phyloP scores from a whole-genome alignment of 108 stramenopile genomes.

The Nitzschia sp. region DNA sequence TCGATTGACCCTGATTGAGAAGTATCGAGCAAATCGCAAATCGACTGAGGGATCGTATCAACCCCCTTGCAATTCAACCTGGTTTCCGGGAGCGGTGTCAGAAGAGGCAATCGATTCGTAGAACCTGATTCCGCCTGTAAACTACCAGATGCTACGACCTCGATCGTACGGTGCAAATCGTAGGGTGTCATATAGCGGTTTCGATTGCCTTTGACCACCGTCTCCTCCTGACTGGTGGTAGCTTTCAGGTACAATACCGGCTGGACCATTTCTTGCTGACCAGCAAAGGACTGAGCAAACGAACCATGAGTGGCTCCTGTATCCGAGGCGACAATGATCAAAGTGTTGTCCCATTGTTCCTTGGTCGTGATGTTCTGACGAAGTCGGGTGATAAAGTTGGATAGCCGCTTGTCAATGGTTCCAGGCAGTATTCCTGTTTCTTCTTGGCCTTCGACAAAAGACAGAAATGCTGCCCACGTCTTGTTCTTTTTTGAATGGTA shows the following conservation, averaged over 20 bases:
- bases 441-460: conserved; percentile 51
- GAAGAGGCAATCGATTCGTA: neutral
- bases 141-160: neutral
- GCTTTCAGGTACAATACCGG: conserved; percentile 35
- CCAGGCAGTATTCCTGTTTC: conserved; percentile 38
- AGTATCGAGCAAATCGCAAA: neutral
- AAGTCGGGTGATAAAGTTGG: neutral
- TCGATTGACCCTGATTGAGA: neutral
- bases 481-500: conserved; percentile 13
- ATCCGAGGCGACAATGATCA: conserved; percentile 23
- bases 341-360: conserved; percentile 1
- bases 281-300: conserved; percentile 25
- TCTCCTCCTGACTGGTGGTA: conserved; percentile 1
- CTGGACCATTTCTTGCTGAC: conserved; percentile 28
- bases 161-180: neutral
- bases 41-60: neutral
- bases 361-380: neutral
- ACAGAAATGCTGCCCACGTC: conserved; percentile 53
- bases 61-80: neutral
- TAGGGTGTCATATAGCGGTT: neutral
- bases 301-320: conserved; percentile 41
- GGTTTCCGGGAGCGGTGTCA: neutral
- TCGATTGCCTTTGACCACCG: neutral
- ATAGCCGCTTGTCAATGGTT: conserved; percentile 29
- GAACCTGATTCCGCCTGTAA: neutral